phyloP scores from a whole-genome alignment of 352 stramenopile species.

The Globisporangium recalcitrans region DNA sequence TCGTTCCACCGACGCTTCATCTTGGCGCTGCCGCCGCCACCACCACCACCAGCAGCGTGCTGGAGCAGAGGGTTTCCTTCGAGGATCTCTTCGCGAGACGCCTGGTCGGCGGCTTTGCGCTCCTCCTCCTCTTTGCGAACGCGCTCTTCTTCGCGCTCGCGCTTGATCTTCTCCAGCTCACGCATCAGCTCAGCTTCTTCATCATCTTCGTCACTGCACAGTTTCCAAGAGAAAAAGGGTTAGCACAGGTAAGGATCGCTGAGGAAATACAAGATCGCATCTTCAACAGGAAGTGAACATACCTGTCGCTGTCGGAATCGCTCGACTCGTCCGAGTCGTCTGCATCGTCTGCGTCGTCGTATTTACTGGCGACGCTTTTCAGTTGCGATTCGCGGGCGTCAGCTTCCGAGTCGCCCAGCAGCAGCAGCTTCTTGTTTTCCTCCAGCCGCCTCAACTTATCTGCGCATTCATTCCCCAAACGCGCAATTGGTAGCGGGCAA shows the following conservation, averaged over 20 bases:
- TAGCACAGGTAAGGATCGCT: background rate
- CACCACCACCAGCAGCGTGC: slow-evolving; percentile 13
- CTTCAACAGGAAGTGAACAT: background rate
- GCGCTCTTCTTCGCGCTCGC: slow-evolving; percentile 92
- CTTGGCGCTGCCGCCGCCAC: slow-evolving; percentile 33
- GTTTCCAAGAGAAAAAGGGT: background rate
- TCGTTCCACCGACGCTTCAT: slow-evolving; percentile 99
- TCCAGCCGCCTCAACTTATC: slow-evolving; percentile 69
- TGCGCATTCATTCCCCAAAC: slow-evolving; percentile 1
- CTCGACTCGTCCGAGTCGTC: slow-evolving; percentile 55
- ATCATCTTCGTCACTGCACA: slow-evolving; percentile 87
- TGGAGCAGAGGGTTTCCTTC: slow-evolving; percentile 92
- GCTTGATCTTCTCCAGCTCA: slow-evolving; percentile 97
- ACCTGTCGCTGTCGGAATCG: slow-evolving; percentile 77
- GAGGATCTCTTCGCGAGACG: slow-evolving; percentile 89
- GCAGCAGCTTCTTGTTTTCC: slow-evolving; percentile 78
- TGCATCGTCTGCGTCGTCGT: slow-evolving; percentile 88
- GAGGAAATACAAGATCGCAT: background rate
- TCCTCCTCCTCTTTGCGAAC: slow-evolving; percentile 88
- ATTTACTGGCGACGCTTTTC: slow-evolving; percentile 85
- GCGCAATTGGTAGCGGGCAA: slow-evolving; percentile 12
- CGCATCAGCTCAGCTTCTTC: slow-evolving; percentile 96
- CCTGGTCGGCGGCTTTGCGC: slow-evolving; percentile 70
- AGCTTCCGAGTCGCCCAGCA: slow-evolving; percentile 66
- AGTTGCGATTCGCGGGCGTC: slow-evolving; percentile 80